These are phyloP conservation scores for Neurospora sp. DNA, from an alignment of 495 filamentous ascomycete species.

Conservation along the genomic window DNA sequence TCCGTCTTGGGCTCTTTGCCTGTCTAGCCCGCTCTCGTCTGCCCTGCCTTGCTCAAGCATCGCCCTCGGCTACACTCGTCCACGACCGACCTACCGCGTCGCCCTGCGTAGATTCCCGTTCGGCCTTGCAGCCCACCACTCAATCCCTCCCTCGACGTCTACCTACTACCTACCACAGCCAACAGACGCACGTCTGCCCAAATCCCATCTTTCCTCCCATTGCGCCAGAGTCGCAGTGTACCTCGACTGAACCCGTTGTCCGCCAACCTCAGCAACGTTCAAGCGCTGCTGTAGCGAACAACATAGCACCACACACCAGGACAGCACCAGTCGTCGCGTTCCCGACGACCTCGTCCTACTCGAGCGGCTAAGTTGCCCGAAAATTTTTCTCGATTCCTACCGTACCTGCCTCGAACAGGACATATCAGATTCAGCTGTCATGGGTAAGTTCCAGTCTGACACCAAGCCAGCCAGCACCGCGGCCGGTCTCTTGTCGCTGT, in stretches of 20 bases:
- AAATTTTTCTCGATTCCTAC: constrained; percentile 22
- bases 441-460: constrained; percentile 28
- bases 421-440: constrained; percentile 11
- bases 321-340: constrained; percentile 24
- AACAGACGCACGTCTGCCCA: constrained; percentile 20
- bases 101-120: constrained; percentile 10
- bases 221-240: constrained; percentile 18
- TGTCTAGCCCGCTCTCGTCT: neutral
- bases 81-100: constrained; percentile 9
- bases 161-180: constrained; percentile 6
- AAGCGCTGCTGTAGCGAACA: constrained; percentile 16
- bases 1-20: neutral
- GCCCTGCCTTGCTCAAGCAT: constrained; percentile 10
- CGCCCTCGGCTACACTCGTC: constrained; percentile 13
- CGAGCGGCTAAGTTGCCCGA: constrained; percentile 34
- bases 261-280: constrained; percentile 11
- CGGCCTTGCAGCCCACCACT: constrained; percentile 20
- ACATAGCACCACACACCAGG: constrained; percentile 10
- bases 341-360: constrained; percentile 22
- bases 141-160: constrained; percentile 4
- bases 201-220: constrained; percentile 17
- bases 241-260: constrained; percentile 18
- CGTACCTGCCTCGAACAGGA: neutral
- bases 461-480: neutral
- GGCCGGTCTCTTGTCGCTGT: neutral